Base-by-base conservation (phyloP, 441 rosid species). In the Brassica balearica region DNA sequence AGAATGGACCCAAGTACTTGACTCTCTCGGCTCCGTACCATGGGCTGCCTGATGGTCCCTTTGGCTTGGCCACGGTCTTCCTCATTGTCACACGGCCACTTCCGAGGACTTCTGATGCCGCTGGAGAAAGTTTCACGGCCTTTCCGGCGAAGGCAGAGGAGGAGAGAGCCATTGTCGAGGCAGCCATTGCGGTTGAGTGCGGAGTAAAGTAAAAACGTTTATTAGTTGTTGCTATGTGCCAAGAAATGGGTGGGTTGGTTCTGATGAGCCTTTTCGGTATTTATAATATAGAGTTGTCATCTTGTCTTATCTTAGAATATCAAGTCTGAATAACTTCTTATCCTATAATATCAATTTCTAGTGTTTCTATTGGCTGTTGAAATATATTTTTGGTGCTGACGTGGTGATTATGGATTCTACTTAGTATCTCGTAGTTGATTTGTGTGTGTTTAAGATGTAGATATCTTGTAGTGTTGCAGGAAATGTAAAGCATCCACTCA, bases 121-220 rank as follows among this genome's bases (percentile, higher is more conserved):
- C 34, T 29, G 34, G 87, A 22, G 88, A 66, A 29, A 82, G 86
- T 75, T 85, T 86, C 29, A 89, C 89, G 2, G 90, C 89, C 87
- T 87, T 79, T 27, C 96, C 93, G 64, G 88, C 86, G 20, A 91
- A 80, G 9, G 92, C 76, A 2, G 90, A 76, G 75, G 91, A 89
- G 60, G 92, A 89, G 48, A 91, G 87, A n/a, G 95, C 89, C 91
- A 85, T 89, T 8, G 90, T 77, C 34, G 95, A 81, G n/a, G 91
- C 82, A 1, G 91, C 91, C 92, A 88, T 88, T 29, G 81, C 84
- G 89, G 88, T 74, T 84, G 51, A 43, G 51, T 43, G 48, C 48
- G 12, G 17, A 20, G 3, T 11, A 77, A 71, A 53, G 36, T 41
- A 71, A 75, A 46, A 78, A 66, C 76, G 81, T 78, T 72, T 43